Evolutionary conservation across 768 basidiomycete species (phyloP).

Genomic region (Paxillus rubicundulus): DNA sequence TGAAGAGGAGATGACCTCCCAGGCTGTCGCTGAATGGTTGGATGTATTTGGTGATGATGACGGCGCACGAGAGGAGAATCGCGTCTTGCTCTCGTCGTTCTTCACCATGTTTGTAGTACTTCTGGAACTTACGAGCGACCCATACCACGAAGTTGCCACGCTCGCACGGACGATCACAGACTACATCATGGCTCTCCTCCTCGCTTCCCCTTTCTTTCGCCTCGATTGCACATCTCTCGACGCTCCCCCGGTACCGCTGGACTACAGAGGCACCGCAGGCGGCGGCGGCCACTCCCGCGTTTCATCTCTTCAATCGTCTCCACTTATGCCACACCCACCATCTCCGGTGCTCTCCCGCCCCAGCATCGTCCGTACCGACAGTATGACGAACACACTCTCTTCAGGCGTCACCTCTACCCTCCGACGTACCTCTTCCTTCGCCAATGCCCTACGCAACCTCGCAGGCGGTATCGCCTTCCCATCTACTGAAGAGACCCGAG

Average conservation of each 20-base stretch:
- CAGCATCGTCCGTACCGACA: constrained; percentile 54
- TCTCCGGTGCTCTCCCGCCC: constrained; percentile 51
- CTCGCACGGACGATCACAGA: constrained; percentile 90
- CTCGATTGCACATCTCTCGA: constrained; percentile 68
- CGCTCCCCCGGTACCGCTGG: constrained; percentile 41
- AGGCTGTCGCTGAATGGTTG: constrained; percentile 78
- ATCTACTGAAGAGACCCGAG: constrained; percentile 50
- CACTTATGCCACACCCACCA: constrained; percentile 41
- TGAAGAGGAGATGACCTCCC: constrained; percentile 71
- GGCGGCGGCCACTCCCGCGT: constrained; percentile 40
- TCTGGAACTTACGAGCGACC: constrained; percentile 88
- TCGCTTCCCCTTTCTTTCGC: constrained; percentile 84
- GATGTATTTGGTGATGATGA: constrained; percentile 67
- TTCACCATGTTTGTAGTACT: constrained; percentile 89
- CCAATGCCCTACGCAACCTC: constrained; percentile 68
- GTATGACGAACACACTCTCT: constrained; percentile 58
- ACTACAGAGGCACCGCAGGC: constrained; percentile 30
- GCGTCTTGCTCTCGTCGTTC: constrained; percentile 85
- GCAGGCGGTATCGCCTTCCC: constrained; percentile 74
- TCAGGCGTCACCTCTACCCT: constrained; percentile 66
- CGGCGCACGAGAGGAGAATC: constrained; percentile 67
- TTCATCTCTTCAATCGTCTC: constrained; percentile 52
- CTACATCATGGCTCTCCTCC: constrained; percentile 84
- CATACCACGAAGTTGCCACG: constrained; percentile 88
- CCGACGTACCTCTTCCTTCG: constrained; percentile 77